A percentile compares a stretch with the other conserved stretches of the same genome.
Conservation (phyloP, 371 early-diverging fungal species). For the Rhizopus stolonifer region DNA sequence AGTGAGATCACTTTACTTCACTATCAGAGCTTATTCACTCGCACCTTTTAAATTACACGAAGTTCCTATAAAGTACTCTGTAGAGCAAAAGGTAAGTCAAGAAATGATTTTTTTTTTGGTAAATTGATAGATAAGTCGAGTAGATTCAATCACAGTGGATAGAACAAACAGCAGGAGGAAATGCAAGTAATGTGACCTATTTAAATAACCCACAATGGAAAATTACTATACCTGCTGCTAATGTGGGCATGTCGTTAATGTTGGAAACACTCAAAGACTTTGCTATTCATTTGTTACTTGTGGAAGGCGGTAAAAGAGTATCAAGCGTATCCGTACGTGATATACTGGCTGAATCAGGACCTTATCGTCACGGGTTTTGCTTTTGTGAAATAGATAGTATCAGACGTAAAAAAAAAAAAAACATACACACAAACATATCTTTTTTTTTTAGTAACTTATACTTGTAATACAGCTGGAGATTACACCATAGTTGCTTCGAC, state of each 20-base stretch:
- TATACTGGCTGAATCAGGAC: slow-evolving; percentile 67
- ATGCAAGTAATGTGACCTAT: slow-evolving; percentile 66
- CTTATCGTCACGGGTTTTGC: slow-evolving; percentile 71
- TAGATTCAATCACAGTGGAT: slow-evolving; percentile 72
- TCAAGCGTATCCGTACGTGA: slow-evolving; percentile 70
- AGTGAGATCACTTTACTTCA: slow-evolving; percentile 67
- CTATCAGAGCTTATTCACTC: slow-evolving; percentile 69
- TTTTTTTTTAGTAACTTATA: slow-evolving; percentile 1
- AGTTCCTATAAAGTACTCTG: slow-evolving; percentile 62
- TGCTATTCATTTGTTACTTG: slow-evolving; percentile 69
- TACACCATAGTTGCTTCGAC: slow-evolving; percentile 81
- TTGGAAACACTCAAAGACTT: slow-evolving; percentile 67
- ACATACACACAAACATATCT: background rate
- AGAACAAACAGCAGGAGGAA: slow-evolving; percentile 80
- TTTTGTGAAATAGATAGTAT: slow-evolving; percentile 64
- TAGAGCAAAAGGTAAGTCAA: slow-evolving; percentile 55
- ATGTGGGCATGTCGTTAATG: slow-evolving; percentile 47
- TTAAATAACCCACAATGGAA: slow-evolving; percentile 80
- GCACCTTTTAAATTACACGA: slow-evolving; percentile 65
- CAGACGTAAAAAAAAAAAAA: slow-evolving; percentile 43
- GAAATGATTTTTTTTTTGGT: background rate
- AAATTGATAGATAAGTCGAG: background rate
- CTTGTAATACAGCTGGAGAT: slow-evolving; percentile 52
- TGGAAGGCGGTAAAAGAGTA: slow-evolving; percentile 71
- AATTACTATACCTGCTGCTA: slow-evolving; percentile 49